phyloP scores from a whole-genome alignment of 2,329 filamentous ascomycete species.

The Berkeleyomyces rouxiae region DNA sequence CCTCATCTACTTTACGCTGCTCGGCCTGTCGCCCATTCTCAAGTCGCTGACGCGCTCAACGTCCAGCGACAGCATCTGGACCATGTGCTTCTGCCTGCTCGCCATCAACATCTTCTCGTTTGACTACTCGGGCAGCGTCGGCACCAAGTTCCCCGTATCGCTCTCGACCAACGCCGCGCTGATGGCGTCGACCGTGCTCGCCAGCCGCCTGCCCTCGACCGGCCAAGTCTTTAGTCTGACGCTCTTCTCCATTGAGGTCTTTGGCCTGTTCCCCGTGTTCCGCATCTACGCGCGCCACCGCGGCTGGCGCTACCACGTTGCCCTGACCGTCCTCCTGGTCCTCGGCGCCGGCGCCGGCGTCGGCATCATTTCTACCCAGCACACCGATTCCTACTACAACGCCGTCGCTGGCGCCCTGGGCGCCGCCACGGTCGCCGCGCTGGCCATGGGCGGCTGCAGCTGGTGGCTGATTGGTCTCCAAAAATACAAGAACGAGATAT shows the following conservation, averaged over 20 bases:
- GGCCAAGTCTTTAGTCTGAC: conserved; percentile 91
- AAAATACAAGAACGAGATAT: conserved; percentile 98
- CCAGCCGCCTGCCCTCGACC: conserved; percentile 73
- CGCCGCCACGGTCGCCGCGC: conserved; percentile 53
- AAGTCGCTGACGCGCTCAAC: conserved; percentile 93
- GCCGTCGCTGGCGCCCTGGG: conserved; percentile 57
- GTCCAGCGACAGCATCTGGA: conserved; percentile 90
- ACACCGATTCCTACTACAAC: conserved; percentile 31
- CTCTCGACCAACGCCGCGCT: conserved; percentile 90
- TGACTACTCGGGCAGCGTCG: conserved; percentile 66
- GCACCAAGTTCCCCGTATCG: conserved; percentile 48
- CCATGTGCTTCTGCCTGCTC: conserved; percentile 83
- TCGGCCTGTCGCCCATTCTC: conserved; percentile 85
- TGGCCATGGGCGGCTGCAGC: conserved; percentile 83
- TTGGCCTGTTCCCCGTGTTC: conserved; percentile 94
- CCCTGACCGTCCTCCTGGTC: conserved; percentile 60
- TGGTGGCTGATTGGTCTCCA: conserved; percentile 97
- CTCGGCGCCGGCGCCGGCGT: conserved; percentile 66
- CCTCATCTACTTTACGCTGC: conserved; percentile 79
- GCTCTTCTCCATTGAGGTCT: conserved; percentile 92
- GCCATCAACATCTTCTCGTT: conserved; percentile 96
- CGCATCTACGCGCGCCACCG: conserved; percentile 70
- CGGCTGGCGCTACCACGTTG: conserved; percentile 65
- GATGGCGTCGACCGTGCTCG: conserved; percentile 90
- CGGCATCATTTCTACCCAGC: conserved; percentile 40